These are phyloP conservation scores for Fagus sylvatica DNA, from an alignment of 306 rosid genomes.

Conservation along the genomic window DNA sequence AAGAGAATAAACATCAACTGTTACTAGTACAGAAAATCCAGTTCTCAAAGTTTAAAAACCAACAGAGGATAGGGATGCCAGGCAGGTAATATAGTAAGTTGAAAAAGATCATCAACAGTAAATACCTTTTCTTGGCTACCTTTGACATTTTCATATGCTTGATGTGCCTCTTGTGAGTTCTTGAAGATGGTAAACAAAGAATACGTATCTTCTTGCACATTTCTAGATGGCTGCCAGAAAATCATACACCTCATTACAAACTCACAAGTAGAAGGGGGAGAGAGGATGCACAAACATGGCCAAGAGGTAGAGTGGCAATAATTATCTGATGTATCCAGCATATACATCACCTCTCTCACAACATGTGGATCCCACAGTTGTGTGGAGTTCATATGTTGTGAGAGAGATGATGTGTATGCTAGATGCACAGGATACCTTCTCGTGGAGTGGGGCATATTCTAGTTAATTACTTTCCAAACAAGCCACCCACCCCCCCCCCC, in stretches of 20 bases:
- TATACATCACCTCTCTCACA: too few species aligned
- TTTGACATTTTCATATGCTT: conserved; percentile 53
- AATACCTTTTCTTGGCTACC: conserved; percentile 59
- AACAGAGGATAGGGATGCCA: background rate
- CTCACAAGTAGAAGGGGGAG: background rate
- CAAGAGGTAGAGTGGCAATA: too few species aligned
- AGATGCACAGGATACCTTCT: too few species aligned
- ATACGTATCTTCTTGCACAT: conserved; percentile 40
- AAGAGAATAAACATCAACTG: background rate
- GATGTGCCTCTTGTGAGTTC: conserved; percentile 54
- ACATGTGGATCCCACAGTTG: too few species aligned
- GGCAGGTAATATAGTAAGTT: background rate
- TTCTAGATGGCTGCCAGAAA: conserved; percentile 52
- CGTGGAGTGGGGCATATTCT: too few species aligned
- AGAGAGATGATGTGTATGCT: too few species aligned
- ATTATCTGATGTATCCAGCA: too few species aligned
- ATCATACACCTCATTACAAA: conserved; percentile 13
- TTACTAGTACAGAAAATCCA: background rate
- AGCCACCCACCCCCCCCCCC: too few species aligned
- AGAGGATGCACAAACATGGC: too few species aligned
- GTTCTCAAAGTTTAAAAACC: background rate
- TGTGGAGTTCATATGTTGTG: too few species aligned
- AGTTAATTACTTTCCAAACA: background rate
- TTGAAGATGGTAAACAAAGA: conserved; percentile 60
- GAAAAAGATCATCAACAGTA: background rate